A percentile compares a stretch with the other conserved stretches of the same genome.
Conservation (phyloP, 257 asterid species). For the Nicotiana tabacum region DNA sequence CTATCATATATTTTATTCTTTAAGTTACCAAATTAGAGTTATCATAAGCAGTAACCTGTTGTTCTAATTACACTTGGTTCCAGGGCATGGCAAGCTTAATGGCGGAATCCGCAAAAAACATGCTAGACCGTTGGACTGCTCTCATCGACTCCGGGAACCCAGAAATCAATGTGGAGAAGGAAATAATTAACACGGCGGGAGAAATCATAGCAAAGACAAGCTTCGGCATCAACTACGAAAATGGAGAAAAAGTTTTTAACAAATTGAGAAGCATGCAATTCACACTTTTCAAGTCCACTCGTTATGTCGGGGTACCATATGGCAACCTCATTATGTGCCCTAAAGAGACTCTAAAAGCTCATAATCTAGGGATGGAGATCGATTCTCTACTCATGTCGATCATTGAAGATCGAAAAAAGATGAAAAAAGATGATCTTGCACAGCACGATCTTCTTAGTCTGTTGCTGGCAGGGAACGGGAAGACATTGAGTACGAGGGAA, state of each 20-base stretch:
- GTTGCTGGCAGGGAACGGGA: constrained; percentile 41
- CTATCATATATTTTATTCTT: not conserved
- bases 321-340: constrained; percentile 50
- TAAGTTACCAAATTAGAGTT: too few species aligned
- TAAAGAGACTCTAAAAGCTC: constrained; percentile 38
- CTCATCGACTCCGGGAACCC: constrained; percentile 37
- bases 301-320: constrained; percentile 81
- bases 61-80: not conserved
- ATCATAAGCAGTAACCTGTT: too few species aligned
- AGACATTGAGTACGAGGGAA: constrained; percentile 44
- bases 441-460: constrained; percentile 58
- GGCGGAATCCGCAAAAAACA: constrained; percentile 57
- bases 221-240: constrained; percentile 58
- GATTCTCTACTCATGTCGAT: constrained; percentile 47
- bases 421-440: not conserved
- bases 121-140: constrained; percentile 61
- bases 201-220: constrained; percentile 78
- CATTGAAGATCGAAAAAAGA: constrained; percentile 32
- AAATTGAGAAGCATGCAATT: constrained; percentile 64
- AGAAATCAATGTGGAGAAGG: constrained; percentile 69
- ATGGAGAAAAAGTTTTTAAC: constrained; percentile 50
- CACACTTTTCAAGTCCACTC: constrained; percentile 64
- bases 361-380: constrained; percentile 57
- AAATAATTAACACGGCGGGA: constrained; percentile 61
- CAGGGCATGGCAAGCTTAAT: constrained; percentile 77